These are phyloP conservation scores for Fusarium illudens DNA, from an alignment of 2,329 filamentous ascomycete species.

Conservation along the genomic window DNA sequence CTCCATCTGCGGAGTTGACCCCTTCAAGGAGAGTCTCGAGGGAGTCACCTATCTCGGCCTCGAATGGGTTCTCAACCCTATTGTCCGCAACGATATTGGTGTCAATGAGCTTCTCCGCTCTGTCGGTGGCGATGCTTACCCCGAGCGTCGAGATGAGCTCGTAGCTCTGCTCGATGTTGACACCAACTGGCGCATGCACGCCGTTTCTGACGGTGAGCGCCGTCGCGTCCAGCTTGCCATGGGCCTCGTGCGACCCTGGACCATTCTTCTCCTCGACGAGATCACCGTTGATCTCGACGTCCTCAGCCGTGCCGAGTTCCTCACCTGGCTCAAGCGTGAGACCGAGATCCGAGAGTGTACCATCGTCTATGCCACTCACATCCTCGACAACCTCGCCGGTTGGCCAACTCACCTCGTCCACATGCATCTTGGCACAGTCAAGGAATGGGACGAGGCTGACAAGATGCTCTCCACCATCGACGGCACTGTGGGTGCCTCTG, in stretches of 20 bases:
- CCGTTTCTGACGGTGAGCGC: slow-evolving; percentile 91
- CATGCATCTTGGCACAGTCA: slow-evolving; percentile 89
- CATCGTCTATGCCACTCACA: slow-evolving; percentile 97
- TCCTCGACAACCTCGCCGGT: slow-evolving; percentile 90
- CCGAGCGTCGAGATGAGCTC: slow-evolving; percentile 84
- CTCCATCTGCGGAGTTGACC: slow-evolving; percentile 82
- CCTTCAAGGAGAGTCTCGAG: slow-evolving; percentile 88
- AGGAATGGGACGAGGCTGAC: slow-evolving; percentile 82
- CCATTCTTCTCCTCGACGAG: slow-evolving; percentile 89
- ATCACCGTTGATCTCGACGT: slow-evolving; percentile 97
- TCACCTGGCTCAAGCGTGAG: slow-evolving; percentile 86
- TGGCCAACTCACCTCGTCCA: slow-evolving; percentile 98
- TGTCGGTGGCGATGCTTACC: slow-evolving; percentile 86
- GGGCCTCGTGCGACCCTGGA: slow-evolving; percentile 92
- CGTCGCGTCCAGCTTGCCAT: slow-evolving; percentile 94
- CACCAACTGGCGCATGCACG: slow-evolving; percentile 91
- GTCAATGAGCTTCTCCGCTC: slow-evolving; percentile 84
- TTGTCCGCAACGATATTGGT: slow-evolving; percentile 94
- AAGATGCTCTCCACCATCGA: slow-evolving; percentile 68
- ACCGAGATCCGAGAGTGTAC: slow-evolving; percentile 85
- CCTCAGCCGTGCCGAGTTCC: slow-evolving; percentile 82
- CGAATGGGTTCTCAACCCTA: slow-evolving; percentile 97
- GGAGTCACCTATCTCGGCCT: slow-evolving; percentile 97
- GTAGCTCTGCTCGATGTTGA: slow-evolving; percentile 92
- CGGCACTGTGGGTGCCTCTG: slow-evolving; percentile 52